A percentile compares a stretch with the other conserved stretches of the same genome.
phyloP scores from a whole-genome alignment of 768 basidiomycete species.

The Tulasnella sp. region DNA sequence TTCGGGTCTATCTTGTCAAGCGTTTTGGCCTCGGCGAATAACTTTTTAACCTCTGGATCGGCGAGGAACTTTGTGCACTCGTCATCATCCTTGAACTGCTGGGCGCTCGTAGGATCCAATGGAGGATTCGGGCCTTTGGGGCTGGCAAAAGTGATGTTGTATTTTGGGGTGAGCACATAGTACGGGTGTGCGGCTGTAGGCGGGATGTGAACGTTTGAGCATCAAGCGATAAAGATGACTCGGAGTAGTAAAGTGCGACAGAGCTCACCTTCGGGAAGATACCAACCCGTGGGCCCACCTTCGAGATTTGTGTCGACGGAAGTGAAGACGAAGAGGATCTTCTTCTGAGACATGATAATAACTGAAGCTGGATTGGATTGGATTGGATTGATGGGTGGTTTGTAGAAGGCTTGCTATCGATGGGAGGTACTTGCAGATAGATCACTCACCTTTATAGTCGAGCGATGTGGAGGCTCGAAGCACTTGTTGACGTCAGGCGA shows the following conservation, averaged over 20 bases:
- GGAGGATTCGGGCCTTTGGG: slow-evolving; percentile 62
- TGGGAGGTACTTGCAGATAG: too few relatives aligned
- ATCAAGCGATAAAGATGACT: not conserved
- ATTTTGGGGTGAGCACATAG: slow-evolving; percentile 42
- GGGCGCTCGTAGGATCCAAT: slow-evolving; percentile 45
- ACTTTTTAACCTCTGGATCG: slow-evolving; percentile 42
- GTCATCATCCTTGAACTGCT: slow-evolving; percentile 44
- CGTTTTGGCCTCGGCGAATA: slow-evolving; percentile 47
- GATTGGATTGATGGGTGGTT: too few relatives aligned
- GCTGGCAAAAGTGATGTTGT: slow-evolving; percentile 47
- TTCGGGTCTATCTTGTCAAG: slow-evolving; percentile 45
- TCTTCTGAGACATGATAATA: not conserved
- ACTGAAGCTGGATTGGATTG: too few relatives aligned
- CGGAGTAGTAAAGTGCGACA: too few relatives aligned
- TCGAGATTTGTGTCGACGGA: not conserved
- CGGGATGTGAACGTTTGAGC: too few relatives aligned
- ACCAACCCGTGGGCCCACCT: not conserved
- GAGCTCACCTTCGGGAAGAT: not conserved
- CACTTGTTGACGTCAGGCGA: too few relatives aligned
- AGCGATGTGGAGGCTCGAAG: too few relatives aligned
- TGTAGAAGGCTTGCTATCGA: too few relatives aligned
- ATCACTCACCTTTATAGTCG: too few relatives aligned
- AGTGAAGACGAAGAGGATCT: not conserved
- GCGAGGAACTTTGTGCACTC: slow-evolving; percentile 46
- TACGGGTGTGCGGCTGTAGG: slow-evolving; percentile 52